These are phyloP conservation scores for Fusarium sp. DNA, from an alignment of 2,329 filamentous ascomycete species.

Conservation along the genomic window DNA sequence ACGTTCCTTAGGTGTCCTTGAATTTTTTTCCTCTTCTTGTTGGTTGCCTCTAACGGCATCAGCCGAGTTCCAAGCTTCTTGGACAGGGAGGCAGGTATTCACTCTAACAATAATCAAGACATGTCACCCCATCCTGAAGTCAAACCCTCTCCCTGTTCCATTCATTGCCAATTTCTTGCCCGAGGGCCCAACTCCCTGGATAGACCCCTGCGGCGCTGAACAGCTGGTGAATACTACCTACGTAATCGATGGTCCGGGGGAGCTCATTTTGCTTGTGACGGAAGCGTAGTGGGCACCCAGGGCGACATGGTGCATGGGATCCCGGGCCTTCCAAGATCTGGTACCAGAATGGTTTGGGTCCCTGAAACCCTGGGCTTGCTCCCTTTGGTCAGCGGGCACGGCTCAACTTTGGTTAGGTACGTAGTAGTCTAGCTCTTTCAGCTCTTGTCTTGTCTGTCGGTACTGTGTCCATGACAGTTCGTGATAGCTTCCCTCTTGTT, in stretches of 20 bases:
- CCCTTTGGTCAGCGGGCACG: conserved; percentile 10
- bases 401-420: conserved; percentile 5
- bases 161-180: conserved; percentile 8
- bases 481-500: conserved; percentile 19
- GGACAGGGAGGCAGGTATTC: conserved; percentile 1
- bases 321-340: conserved; percentile 32
- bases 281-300: conserved; percentile 18
- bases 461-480: conserved; percentile 9
- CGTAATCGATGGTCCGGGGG: conserved; percentile 42
- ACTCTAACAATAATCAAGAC: neutral
- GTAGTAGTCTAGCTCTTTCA: conserved; percentile 17
- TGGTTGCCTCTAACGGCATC: neutral
- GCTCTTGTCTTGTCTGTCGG: conserved; percentile 4
- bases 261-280: conserved; percentile 31
- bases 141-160: conserved; percentile 10
- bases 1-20: neutral
- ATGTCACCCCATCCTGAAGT: conserved; percentile 25
- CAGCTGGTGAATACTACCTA: conserved; percentile 26
- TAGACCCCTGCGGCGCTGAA: conserved; percentile 41
- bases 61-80: neutral
- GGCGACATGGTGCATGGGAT: conserved; percentile 13
- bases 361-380: conserved; percentile 27
- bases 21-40: neutral
- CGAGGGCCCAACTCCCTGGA: conserved; percentile 18
- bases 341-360: conserved; percentile 19